Base-by-base conservation (phyloP, 441 rosid genomes). In the Aquilaria agallochum region DNA sequence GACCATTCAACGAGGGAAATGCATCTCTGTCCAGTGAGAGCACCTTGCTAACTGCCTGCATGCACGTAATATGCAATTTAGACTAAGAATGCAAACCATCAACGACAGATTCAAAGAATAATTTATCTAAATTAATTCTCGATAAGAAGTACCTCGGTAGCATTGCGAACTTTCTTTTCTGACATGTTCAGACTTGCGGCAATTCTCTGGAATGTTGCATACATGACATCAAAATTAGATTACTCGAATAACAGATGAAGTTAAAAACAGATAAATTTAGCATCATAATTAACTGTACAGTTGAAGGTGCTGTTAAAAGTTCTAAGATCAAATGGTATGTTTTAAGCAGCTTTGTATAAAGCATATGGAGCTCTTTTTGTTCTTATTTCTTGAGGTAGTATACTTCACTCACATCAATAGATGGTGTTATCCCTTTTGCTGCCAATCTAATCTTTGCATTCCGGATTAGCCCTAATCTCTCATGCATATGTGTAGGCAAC, bases 131-230 rank as follows among this genome's bases (percentile, higher is more conserved):
- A 46, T 55, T 32, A 55, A n/a, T 10, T 52, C 5, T 34, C 34
- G 50, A 61, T 14, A 56, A 62, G 66, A 52, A 33, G 53, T 83
- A 94, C 99, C 94, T 91, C 90, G 14, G 96, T 87, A 56, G 97
- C 99, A 73, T 91, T 91, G 70, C 83, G 75, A 55, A 92, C 94
- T 89, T 92, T 95, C 78, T 82, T 89, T 73, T 83, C 80, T 2
- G 99, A 89, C 88, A 95, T 89, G 72, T 92, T 95, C 68, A 95
- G 78, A 56, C 75, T 79, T 68, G 88, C 87, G 50, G 97, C 97
- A 60, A 95, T 88, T 70, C 84, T 88, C 99, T 95, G 91, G 47
- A 76, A 79, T 8, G 48, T 60, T 33, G 57, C 27, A 56, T 63
- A 32, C 9, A 63, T 53, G 30, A 27, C 50, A 59, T 58, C 55